A percentile compares a stretch with the other conserved stretches of the same genome.
Conservation (phyloP, 2,329 filamentous ascomycete genomes). For the Incumbomyces delicatus region DNA sequence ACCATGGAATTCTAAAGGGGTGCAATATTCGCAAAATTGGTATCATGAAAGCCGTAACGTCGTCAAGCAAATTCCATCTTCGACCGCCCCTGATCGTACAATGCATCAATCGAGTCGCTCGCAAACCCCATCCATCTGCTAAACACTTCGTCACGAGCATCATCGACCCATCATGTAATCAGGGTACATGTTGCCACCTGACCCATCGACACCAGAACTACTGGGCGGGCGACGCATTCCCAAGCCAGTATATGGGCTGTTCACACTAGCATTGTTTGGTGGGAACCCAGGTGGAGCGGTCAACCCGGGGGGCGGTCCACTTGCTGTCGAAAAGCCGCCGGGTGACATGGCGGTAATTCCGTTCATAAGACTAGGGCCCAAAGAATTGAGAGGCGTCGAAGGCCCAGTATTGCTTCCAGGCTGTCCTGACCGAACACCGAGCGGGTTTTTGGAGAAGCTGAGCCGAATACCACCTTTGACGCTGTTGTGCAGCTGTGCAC, state of each 20-base stretch:
- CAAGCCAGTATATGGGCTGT: slow-evolving; percentile 17
- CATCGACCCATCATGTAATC: slow-evolving; percentile 42
- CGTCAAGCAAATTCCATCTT: neutral
- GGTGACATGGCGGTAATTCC: slow-evolving; percentile 44
- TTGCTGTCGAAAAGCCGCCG: slow-evolving; percentile 57
- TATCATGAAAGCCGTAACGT: neutral
- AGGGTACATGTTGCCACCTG: slow-evolving; percentile 28
- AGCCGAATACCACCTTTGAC: slow-evolving; percentile 89
- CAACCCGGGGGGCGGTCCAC: slow-evolving; percentile 73
- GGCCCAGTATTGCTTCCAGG: slow-evolving; percentile 41
- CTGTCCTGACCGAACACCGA: slow-evolving; percentile 78
- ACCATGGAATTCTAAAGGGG: too few relatives aligned
- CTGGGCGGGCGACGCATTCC: slow-evolving; percentile 22
- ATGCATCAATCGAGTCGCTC: neutral
- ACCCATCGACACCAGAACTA: slow-evolving; percentile 24
- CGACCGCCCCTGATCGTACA: neutral
- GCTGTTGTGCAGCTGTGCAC: slow-evolving; percentile 77
- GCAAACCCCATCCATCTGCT: neutral
- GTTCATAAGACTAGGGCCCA: slow-evolving; percentile 47
- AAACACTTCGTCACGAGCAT: slow-evolving; percentile 8
- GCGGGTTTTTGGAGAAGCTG: slow-evolving; percentile 94
- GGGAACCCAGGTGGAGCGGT: slow-evolving; percentile 60
- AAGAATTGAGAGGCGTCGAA: slow-evolving; percentile 41
- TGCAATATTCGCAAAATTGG: neutral
- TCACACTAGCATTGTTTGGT: slow-evolving; percentile 16